A percentile compares a stretch with the other conserved stretches of the same genome.
These are phyloP conservation scores for Ulmus americana DNA, from an alignment of 331 rosid genomes.

Conservation along the genomic window DNA sequence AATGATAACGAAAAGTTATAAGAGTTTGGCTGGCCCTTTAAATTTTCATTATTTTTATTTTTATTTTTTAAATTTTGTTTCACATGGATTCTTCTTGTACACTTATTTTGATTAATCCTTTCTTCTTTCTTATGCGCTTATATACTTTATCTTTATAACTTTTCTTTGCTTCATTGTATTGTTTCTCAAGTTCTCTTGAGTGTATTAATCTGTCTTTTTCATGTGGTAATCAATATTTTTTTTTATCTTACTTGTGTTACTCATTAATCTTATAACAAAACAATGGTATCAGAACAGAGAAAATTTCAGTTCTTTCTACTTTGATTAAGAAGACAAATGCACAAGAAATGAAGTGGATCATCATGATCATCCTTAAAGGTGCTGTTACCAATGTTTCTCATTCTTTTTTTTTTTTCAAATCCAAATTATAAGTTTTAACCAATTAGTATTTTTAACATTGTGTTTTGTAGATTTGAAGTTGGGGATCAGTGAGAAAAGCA, in stretches of 20 bases:
- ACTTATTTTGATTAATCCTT: too few relatives aligned
- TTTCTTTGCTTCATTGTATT: too few relatives aligned
- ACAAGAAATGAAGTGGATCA: slow-evolving; percentile 94
- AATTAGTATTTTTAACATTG: slow-evolving; percentile 2
- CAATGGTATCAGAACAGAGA: slow-evolving; percentile 55
- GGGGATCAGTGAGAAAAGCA: slow-evolving; percentile 86
- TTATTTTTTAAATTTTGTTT: too few relatives aligned
- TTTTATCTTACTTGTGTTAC: slow-evolving; percentile 4
- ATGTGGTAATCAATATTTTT: not conserved
- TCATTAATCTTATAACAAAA: slow-evolving; percentile 16
- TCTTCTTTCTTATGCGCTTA: too few relatives aligned
- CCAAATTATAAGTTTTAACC: slow-evolving; percentile 1
- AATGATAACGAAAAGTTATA: too few relatives aligned
- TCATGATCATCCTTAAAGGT: slow-evolving; percentile 95
- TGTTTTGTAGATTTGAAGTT: slow-evolving; percentile 65
- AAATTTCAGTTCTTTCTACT: slow-evolving; percentile 64
- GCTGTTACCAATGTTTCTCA: slow-evolving; percentile 7
- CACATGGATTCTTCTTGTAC: too few relatives aligned
- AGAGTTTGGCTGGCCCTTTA: too few relatives aligned
- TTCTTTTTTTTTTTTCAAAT: slow-evolving; percentile 13
- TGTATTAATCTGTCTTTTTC: not conserved
- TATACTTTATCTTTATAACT: too few relatives aligned
- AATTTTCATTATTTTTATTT: too few relatives aligned
- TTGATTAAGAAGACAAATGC: slow-evolving; percentile 81
- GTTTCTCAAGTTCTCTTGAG: too few relatives aligned